phyloP scores from a whole-genome alignment of 495 filamentous ascomycete genomes.

The Lasiosphaeria miniovina region DNA sequence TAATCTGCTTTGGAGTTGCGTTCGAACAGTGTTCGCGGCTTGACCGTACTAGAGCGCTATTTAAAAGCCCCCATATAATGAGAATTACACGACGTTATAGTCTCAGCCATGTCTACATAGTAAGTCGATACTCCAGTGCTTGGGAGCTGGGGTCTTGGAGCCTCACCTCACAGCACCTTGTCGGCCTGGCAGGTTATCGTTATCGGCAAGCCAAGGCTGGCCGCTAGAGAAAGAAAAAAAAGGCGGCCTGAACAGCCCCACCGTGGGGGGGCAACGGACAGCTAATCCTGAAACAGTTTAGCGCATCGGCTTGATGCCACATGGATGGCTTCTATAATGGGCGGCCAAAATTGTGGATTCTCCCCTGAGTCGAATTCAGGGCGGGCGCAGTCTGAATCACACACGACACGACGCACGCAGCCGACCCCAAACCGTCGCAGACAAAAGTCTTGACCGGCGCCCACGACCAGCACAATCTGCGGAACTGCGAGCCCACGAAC shows the following conservation, averaged over 20 bases:
- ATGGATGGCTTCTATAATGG: slow-evolving; percentile 20
- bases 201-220: too few relatives aligned
- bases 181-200: slow-evolving; percentile 27
- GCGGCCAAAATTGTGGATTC: slow-evolving; percentile 27
- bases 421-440: too few relatives aligned
- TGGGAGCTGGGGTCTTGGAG: not conserved
- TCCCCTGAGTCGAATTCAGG: slow-evolving; percentile 22
- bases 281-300: slow-evolving; percentile 19
- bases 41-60: too few relatives aligned
- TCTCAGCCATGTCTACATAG: too few relatives aligned
- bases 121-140: not conserved
- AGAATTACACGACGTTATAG: too few relatives aligned
- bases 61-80: too few relatives aligned
- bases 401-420: too few relatives aligned
- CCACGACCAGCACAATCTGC: not conserved
- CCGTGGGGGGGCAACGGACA: slow-evolving; percentile 14
- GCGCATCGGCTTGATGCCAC: slow-evolving; percentile 29
- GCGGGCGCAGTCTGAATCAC: not conserved
- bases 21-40: too few relatives aligned
- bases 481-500: not conserved
- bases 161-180: slow-evolving; percentile 1
- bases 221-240: too few relatives aligned
- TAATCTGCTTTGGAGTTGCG: too few relatives aligned
- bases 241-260: not conserved
- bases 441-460: not conserved